These are phyloP conservation scores for Aegilops umbellulata DNA, from an alignment of 176 grass and related monocot species.

Conservation along the genomic window DNA sequence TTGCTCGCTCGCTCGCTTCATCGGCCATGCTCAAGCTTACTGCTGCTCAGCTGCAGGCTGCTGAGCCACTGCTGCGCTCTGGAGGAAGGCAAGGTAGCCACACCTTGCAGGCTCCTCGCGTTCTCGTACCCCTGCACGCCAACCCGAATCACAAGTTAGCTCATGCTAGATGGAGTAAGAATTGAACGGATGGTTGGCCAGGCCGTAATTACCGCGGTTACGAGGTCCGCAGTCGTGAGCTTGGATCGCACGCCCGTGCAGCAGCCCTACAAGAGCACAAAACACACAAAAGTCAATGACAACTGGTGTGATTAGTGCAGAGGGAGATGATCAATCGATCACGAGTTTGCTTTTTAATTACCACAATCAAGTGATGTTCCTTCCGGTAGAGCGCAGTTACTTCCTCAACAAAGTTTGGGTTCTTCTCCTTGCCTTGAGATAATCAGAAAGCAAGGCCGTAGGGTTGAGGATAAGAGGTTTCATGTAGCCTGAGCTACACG, in stretches of 20 bases:
- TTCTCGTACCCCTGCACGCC: conserved; percentile 35
- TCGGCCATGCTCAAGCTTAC: background rate
- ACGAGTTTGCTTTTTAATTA: background rate
- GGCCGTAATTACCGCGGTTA: background rate
- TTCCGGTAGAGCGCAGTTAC: conserved; percentile 18
- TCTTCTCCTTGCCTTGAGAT: conserved; percentile 32
- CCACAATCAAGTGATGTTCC: conserved; percentile 33
- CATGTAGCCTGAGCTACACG: too few species aligned
- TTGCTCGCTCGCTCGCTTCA: too few species aligned
- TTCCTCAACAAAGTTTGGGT: conserved; percentile 25
- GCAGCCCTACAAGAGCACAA: background rate
- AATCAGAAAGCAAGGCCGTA: too few species aligned
- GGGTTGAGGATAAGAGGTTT: too few species aligned
- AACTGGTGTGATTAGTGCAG: background rate
- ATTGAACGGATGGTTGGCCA: too few species aligned
- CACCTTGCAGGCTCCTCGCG: conserved; percentile 28
- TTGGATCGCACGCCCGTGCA: conserved; percentile 31
- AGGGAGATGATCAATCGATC: background rate
- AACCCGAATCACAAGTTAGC: background rate
- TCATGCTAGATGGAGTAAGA: too few species aligned
- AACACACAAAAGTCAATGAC: background rate
- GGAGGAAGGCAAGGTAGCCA: conserved; percentile 28
- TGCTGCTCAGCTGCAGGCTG: background rate
- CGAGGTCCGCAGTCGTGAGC: conserved; percentile 31
- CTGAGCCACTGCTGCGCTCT: background rate